These are phyloP conservation scores for Lichenothelia convexa DNA, from an alignment of 495 filamentous ascomycete species.

Conservation along the genomic window DNA sequence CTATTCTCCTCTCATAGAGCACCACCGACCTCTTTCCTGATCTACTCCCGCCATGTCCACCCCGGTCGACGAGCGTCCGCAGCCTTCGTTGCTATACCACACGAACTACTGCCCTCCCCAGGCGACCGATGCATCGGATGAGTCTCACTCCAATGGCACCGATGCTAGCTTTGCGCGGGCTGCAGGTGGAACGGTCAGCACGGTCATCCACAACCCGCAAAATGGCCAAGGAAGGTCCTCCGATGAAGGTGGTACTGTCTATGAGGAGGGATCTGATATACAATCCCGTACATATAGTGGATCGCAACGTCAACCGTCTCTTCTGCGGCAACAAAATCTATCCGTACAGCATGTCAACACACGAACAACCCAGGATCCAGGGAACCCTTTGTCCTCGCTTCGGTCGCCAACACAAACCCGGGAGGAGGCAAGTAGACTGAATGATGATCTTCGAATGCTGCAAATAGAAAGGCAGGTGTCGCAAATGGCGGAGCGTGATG, in stretches of 20 bases:
- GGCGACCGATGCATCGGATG: conserved; percentile 9
- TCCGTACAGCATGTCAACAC: conserved; percentile 5
- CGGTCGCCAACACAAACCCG: conserved; percentile 32
- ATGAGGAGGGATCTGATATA: conserved; percentile 6
- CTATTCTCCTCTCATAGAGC: too few relatives aligned
- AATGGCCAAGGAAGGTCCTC: conserved; percentile 10
- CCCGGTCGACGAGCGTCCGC: conserved; percentile 29
- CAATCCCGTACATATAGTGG: neutral
- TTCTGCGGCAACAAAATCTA: conserved; percentile 20
- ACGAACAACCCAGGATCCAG: conserved; percentile 8
- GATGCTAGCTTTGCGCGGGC: neutral
- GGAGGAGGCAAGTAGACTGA: conserved; percentile 53
- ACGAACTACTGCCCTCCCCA: conserved; percentile 10
- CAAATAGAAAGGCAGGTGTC: conserved; percentile 63
- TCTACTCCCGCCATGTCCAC: conserved; percentile 29
- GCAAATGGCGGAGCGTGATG: conserved; percentile 32
- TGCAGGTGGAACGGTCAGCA: conserved; percentile 6
- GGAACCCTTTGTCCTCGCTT: conserved; percentile 15
- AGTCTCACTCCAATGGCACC: conserved; percentile 1
- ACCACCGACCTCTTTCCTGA: neutral
- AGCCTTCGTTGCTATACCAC: conserved; percentile 12
- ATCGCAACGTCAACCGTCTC: conserved; percentile 15
- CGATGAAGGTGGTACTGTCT: conserved; percentile 15
- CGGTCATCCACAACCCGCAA: conserved; percentile 8
- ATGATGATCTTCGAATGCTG: conserved; percentile 71